Base-by-base conservation (phyloP, 768 basidiomycete genomes). In the Pleurotus citrinopileatus region DNA sequence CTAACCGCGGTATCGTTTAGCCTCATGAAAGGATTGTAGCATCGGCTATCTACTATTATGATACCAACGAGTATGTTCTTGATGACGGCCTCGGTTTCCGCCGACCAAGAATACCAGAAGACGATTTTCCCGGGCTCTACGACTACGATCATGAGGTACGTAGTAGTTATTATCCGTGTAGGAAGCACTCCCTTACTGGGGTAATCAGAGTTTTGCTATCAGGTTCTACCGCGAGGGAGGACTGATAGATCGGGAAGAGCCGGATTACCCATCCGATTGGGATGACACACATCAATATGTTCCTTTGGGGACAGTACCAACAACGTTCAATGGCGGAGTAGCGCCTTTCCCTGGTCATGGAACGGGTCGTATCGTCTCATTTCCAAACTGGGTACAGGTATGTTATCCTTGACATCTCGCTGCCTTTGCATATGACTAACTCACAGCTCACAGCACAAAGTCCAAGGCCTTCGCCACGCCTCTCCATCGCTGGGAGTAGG, bases 21-120 rank as follows among this genome's bases (percentile, higher is more conserved):
- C 59, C 59, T 43, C 59, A 60, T 34, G 59, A 60, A 25, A 54
- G 57, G 4, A 59, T 60, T n/a, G 53, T 52, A 8, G 54, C 59
- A 2, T 60, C 59, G 3, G 37, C 37, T 13, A 60, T 60, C 17
- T 60, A 60, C 42, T 60, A 60, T 42, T 59, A 59, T 23, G 57
- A 58, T 0, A 59, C 58, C n/a, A 52, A 60, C 45, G 10, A 27
- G 13, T 28, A 36, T 25, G 53, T 60, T 9, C 22, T 25, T 7
- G 59, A 60, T n/a, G 17, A 17, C 7, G 59, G 59, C 9, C 46
- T 60, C 8, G 53, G 57, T 44, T 54, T 60, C 22, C 46, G 54
- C 10, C 10, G 36, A 17, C 17, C 46, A 2, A 50, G 54, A 25
- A 17, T 22, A 7, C 8, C n/a, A 27, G 29, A 50, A 40, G 20